Evolutionary conservation across 164 flowering plant species (phyloP), one percentile per base, ranked within the genome.

Genomic region (Amborella trichopoda): DNA sequence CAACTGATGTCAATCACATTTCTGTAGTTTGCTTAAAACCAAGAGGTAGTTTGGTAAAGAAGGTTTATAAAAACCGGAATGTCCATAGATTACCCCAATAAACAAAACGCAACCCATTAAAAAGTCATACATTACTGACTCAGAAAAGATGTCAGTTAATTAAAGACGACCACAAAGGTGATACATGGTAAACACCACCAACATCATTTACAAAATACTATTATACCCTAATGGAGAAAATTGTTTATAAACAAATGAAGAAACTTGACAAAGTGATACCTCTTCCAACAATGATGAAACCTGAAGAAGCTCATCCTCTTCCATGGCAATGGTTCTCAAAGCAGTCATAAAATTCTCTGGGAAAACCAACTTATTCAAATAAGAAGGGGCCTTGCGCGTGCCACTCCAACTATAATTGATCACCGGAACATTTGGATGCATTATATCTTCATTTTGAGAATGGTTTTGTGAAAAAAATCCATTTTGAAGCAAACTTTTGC

Each of bases 331-430:
- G 40, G 95, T 93, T 63, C 99, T 78, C 66, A 93, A 72, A 33
- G 87, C 73, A 64, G 80, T 70, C 53, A 93, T 44, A 55, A 93
- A 83, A 6, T 75, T 77, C 38, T 81, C 96, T 12, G 99, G 94
- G 54, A 93, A 85, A 58, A 93, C 80, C 52, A 88, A 65, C 63
- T 81, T 76, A 55, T 59, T 63, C 20, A 69, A 25, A 55, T 93
- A 88, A 12, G 95, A 68, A 1, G 99, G 95, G 6, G 49, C 72
- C 72, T 61, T 80, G 40, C 99, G 87, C 51, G 68, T 68, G 48
- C 96, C 99, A 66, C 87, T 71, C 99, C 96, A 88, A 66, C 91
- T 88, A 55, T 65, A 91, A 56, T 61, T 73, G 63, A 59, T 37
- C 38, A 21, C 37, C 22, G 32, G 39, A 22, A 39, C 58, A 5